Base-by-base conservation (phyloP, 129 eudicot genomes). In the Heracleum sosnowskyi region DNA sequence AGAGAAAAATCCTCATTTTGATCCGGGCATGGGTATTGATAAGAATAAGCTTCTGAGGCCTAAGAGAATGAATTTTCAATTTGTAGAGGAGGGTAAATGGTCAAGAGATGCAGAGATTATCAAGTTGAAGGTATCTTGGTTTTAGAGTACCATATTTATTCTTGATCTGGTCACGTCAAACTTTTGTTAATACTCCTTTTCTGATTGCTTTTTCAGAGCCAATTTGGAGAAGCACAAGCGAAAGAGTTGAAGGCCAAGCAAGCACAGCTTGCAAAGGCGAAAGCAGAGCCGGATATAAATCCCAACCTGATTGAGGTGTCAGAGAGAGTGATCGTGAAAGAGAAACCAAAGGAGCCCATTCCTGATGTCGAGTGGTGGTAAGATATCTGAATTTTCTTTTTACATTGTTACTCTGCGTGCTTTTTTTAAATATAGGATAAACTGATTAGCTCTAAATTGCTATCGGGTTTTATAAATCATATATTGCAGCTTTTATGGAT, bases 21-120 rank as follows among this genome's bases (percentile, higher is more conserved):
- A 95, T 81, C 82, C 96, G n/a, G 87, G 91, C 74, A 91, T 91
- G 97, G 96, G 97, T 69, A 90, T 95, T 68, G 88, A 91, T 84
- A 91, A 90, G 79, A 86, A 81, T 36, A 95, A 95, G 81, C 82
- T 95, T 72, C 82, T 95, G 79, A 83, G 99, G 89, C 96, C 97
- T 63, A 92, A 92, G 82, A 90, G 91, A 85, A 88, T 90, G 97
- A 88, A 83, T 20, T 91, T 92, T 84, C 97, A 90, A 83, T 95
- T 95, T 89, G 99, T 95, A n/a, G 97, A 95, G 83, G 99, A 95
- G 89, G 99, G 99, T 55, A 95, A 95, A 84, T 95, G 99, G 99
- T 85, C 99, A 15, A 95, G 81, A 81, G 99, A 95, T 72, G 99
- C 99, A 70, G 91, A 95, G 82, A 85, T 88, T 2, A 84, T 89